Base-by-base conservation (phyloP, 225 moss, liverwort and hornwort genomes). In the Thuidium tamariscinum region DNA sequence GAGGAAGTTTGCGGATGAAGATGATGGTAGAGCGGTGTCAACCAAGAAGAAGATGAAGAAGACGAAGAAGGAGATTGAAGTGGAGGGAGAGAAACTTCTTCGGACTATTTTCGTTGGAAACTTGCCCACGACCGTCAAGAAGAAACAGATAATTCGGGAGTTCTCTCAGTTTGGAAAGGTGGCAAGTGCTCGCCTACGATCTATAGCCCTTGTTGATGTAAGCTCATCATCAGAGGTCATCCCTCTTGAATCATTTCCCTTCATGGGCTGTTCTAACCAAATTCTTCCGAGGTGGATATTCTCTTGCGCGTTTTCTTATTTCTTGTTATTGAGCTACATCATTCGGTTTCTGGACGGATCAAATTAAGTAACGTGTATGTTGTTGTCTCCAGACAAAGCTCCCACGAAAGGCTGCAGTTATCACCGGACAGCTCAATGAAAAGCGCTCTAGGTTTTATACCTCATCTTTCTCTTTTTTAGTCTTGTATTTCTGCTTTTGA, bases 321-420 rank as follows among this genome's bases (percentile, higher is more conserved):
- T 63, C 54, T 52, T 72, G 19, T 81, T 25, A 26, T 62, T 74
- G 48, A 75, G 82, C 75, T 49, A 4, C 63, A 83, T 88, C 42
- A 41, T 80, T 73, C 70, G 54, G 63, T 76, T 87, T 71, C 44
- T 49, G 76, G 74, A 56, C 55, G 55, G 69, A 79, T 55, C 42
- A 32, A 62, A 82, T 25, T 86, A 72, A 52, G 74, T 55, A 64
- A 70, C 69, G 49, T 61, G 54, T 83, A 63, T 82, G 68, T 52
- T 82, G 68, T 52, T 80, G 81, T 79, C 46, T 93, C 60, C 92
- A 98, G 98, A 91, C 95, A 57, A 99, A 99, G 89, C 89, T 99
- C 83, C 95, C 98, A 86, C 94, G 98, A 80, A 99, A 92, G 87
- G 98, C 98, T 80, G 98, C 97, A 86, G 92, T 99, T n/a, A 99